phyloP scores from a whole-genome alignment of 1,284 basidiomycete genomes.

The Neolentinus lepideus region DNA sequence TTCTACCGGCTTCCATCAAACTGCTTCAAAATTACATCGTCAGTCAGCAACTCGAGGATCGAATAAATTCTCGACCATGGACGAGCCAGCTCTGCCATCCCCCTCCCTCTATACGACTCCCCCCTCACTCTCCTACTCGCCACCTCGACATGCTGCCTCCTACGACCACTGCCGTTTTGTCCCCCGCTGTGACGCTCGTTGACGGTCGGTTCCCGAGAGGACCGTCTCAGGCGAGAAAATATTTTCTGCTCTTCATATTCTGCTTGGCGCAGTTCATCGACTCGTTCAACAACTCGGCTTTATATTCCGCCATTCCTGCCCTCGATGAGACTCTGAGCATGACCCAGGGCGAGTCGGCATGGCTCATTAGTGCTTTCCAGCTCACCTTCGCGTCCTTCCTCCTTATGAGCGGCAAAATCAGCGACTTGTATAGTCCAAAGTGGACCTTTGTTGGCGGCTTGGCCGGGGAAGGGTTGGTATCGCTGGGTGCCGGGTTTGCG shows the following conservation, averaged over 20 bases:
- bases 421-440: slow-evolving; percentile 26
- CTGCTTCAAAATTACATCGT: background rate
- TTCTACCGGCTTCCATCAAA: background rate
- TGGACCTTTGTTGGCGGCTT: slow-evolving; percentile 23
- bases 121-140: background rate
- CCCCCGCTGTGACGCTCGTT: slow-evolving; percentile 4
- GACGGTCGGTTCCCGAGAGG: background rate
- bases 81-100: background rate
- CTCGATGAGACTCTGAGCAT: slow-evolving; percentile 19
- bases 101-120: background rate
- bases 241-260: slow-evolving; percentile 14
- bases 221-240: slow-evolving; percentile 1
- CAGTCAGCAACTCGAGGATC: slow-evolving; percentile 1
- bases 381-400: slow-evolving; percentile 36
- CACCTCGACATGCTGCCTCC: background rate
- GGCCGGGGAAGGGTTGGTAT: slow-evolving; percentile 26
- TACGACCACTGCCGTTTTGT: background rate
- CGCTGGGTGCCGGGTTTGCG: slow-evolving; percentile 32
- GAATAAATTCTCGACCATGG: slow-evolving; percentile 1
- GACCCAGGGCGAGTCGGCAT: slow-evolving; percentile 19
- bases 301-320: slow-evolving; percentile 19
- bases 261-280: slow-evolving; percentile 18
- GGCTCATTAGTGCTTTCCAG: slow-evolving; percentile 33
- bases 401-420: slow-evolving; percentile 26
- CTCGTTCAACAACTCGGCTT: slow-evolving; percentile 17